Percentiles rank a stretch among this genome's conserved stretches.
Evolutionary conservation across 371 early-diverging fungal genomes (phyloP).

Genomic region (Sporodiniella umbellata): DNA sequence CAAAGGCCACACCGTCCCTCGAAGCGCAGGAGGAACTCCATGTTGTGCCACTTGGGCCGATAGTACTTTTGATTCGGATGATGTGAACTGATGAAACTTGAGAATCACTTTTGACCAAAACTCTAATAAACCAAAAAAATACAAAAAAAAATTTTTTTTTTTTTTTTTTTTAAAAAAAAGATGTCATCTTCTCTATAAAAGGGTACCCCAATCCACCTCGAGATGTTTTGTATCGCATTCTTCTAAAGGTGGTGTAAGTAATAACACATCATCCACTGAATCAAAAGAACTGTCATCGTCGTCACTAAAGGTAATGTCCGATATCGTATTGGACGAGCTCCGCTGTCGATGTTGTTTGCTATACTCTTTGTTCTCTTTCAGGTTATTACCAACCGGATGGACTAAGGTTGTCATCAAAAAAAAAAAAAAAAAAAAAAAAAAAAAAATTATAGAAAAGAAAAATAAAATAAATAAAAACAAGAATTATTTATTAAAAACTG

Average conservation of each 20-base stretch:
- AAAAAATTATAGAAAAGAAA: not conserved
- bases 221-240: conserved; percentile 12
- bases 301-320: conserved; percentile 3
- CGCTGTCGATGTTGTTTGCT: conserved; percentile 2
- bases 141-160: no score
- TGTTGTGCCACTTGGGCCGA: conserved; percentile 63
- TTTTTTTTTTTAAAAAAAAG: no score
- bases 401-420: not conserved
- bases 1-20: conserved; percentile 93
- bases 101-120: conserved; percentile 92
- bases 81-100: conserved; percentile 74
- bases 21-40: conserved; percentile 84
- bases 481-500: not conserved
- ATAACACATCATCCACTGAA: conserved; percentile 15
- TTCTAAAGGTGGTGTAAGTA: conserved; percentile 19
- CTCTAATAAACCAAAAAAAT: conserved; percentile 59
- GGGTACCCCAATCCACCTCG: conserved; percentile 75
- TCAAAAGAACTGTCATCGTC: conserved; percentile 24
- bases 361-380: not conserved
- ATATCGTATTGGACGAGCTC: conserved; percentile 7
- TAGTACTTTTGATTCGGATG: conserved; percentile 63
- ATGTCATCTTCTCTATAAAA: no score
- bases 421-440: not conserved
- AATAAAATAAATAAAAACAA: not conserved
- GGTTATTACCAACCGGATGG: not conserved